A percentile compares a stretch with the other conserved stretches of the same genome.
Conservation (phyloP, 2,329 filamentous ascomycete species). For the Lachnellula suecica region DNA sequence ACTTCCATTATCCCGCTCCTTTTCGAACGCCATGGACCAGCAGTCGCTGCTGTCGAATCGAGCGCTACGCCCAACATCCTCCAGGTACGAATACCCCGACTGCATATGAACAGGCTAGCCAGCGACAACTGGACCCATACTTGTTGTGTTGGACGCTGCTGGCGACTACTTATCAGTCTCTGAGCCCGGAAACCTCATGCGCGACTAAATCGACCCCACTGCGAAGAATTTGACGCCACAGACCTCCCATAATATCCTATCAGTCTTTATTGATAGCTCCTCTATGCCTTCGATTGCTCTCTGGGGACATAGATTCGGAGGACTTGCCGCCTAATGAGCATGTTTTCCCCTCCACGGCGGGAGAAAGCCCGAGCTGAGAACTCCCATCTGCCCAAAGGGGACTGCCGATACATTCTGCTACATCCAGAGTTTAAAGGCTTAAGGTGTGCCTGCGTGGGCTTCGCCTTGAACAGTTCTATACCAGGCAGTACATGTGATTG, state of each 20-base stretch:
- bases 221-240: not conserved
- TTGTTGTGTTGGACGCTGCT: not conserved
- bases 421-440: conserved; percentile 56
- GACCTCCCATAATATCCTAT: not conserved
- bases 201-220: not conserved
- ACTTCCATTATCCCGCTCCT: conserved; percentile 1
- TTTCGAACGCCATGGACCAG: conserved; percentile 8
- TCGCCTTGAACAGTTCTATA: conserved; percentile 52
- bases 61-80: not conserved
- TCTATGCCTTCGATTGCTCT: conserved; percentile 24
- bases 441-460: conserved; percentile 58
- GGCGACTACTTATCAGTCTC: not conserved
- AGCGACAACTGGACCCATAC: not conserved
- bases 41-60: conserved; percentile 5
- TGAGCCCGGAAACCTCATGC: conserved; percentile 2
- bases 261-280: conserved; percentile 15
- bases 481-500: conserved; percentile 58
- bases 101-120: conserved; percentile 1
- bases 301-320: conserved; percentile 24
- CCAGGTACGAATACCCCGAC: not conserved
- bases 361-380: conserved; percentile 34
- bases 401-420: conserved; percentile 59
- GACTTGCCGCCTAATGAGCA: conserved; percentile 19
- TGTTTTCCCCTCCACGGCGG: conserved; percentile 30
- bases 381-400: conserved; percentile 53